Base-by-base conservation (phyloP, 768 basidiomycete species). In the Hysterangium stoloniferum region DNA sequence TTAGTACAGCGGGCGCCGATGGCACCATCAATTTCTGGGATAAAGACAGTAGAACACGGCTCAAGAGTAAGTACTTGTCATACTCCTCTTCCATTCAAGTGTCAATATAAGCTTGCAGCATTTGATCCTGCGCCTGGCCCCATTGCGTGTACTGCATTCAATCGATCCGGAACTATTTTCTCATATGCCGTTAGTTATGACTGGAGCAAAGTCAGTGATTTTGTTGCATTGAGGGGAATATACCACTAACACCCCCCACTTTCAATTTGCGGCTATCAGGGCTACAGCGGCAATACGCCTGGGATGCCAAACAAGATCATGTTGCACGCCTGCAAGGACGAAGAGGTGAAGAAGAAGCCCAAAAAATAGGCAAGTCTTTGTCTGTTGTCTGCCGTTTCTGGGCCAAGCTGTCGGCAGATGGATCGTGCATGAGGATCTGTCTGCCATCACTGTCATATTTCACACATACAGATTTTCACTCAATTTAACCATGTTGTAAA, bases 141-240 rank as follows among this genome's bases (percentile, higher is more conserved):
- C 1, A 68, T 74, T 42, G 56, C 66, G 1, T 60, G 68, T 8
- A 65, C 67, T 1, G 57, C 65, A 6, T 74, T 72, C 64, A 72
- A 69, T 55, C 62, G 64, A 34, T 66, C 62, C 12, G 68, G 68
- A 4, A 64, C 60, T 9, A 66, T 73, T 46, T 64, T 73, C 43
- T 71, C 71, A 3, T 73, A 73, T 49, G 70, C 70, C 0, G 59
- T 71, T 15, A 69, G 68, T 11, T 71, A 71, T 55, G 70, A 71
- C 51, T 72, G 71, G 71, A 65, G 62, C 11, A 67, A 67, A 35
- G 49, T 51, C 36, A 28, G 49, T 41, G 11, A 41, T 22, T 22
- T 35, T 35, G 34, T 19, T 11, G 34, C 34, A 11, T 19, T 35
- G 34, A n/a, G n/a, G n/a, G n/a, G n/a, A n/a, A n/a, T 22, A 41